Evolutionary conservation across 2,329 filamentous ascomycete genomes (phyloP).

Genomic region (Neospermospora avenae): DNA sequence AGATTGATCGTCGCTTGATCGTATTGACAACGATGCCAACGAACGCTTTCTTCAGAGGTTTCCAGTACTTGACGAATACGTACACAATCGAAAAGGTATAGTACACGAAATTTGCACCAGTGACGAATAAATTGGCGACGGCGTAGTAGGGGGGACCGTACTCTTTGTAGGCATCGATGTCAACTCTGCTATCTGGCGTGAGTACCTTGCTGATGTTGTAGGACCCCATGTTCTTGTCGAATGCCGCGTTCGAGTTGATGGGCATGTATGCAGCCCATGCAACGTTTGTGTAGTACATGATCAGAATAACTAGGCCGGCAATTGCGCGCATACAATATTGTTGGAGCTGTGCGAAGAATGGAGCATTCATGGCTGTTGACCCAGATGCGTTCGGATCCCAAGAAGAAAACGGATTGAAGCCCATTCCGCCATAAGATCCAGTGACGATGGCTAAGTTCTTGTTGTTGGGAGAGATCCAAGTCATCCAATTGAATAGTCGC

Average conservation of each 20-base stretch:
- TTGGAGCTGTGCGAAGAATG: slow-evolving; percentile 30
- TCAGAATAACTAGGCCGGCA: slow-evolving; percentile 12
- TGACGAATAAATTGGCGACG: slow-evolving; percentile 34
- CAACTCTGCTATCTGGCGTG: neutral
- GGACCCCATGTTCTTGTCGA: slow-evolving; percentile 5
- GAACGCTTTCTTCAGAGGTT: slow-evolving; percentile 36
- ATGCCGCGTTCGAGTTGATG: slow-evolving; percentile 13
- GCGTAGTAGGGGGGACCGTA: slow-evolving; percentile 36
- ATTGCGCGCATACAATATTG: slow-evolving; percentile 12
- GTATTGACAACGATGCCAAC: slow-evolving; percentile 25
- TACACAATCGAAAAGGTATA: slow-evolving; percentile 36
- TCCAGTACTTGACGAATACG: slow-evolving; percentile 37
- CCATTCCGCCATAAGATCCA: slow-evolving; percentile 41
- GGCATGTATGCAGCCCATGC: slow-evolving; percentile 10
- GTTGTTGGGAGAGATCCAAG: slow-evolving; percentile 19
- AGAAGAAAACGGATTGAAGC: slow-evolving; percentile 48
- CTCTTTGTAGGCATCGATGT: slow-evolving; percentile 35
- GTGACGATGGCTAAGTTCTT: slow-evolving; percentile 41
- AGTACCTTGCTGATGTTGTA: slow-evolving; percentile 12
- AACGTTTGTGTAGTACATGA: slow-evolving; percentile 14
- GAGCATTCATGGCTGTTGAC: slow-evolving; percentile 36
- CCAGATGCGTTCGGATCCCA: slow-evolving; percentile 48
- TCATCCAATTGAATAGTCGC: slow-evolving; percentile 35
- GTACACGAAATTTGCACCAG: slow-evolving; percentile 33
- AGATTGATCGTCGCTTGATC: slow-evolving; percentile 8